A percentile compares a stretch with the other conserved stretches of the same genome.
Evolutionary conservation across 257 asterid species (phyloP).

Genomic region (Solanum gandarillasii): DNA sequence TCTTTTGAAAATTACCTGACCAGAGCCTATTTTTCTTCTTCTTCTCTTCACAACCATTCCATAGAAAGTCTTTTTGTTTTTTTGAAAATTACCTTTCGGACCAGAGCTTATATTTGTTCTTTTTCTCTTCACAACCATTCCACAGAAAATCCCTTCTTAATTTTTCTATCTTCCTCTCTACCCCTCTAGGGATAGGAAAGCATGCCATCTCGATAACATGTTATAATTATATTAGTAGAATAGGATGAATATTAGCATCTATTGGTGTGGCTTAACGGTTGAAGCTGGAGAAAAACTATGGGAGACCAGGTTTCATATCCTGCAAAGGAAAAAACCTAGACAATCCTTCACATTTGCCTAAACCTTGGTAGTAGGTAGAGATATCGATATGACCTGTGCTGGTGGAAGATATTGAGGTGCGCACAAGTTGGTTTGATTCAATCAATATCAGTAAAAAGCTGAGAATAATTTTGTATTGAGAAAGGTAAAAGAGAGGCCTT

Average conservation of each 20-base stretch:
- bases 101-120: background rate
- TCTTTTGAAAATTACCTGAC: background rate
- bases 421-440: background rate
- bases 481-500: background rate
- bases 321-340: background rate
- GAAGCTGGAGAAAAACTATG: background rate
- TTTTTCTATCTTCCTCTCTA: background rate
- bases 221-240: background rate
- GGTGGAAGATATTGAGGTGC: background rate
- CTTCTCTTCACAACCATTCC: background rate
- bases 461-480: background rate
- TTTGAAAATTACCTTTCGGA: background rate
- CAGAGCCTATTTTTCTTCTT: background rate
- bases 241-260: background rate
- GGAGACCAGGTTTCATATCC: background rate
- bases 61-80: no score
- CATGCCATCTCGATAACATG: background rate
- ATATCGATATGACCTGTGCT: background rate
- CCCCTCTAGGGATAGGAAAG: background rate
- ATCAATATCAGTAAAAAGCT: background rate
- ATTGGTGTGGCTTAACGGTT: background rate
- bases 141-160: background rate
- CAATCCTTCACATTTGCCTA: background rate
- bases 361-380: background rate
- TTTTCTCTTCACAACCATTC: background rate